Percentiles rank a stretch among this genome's conserved stretches.
These are phyloP conservation scores for Cercis canadensis DNA, from an alignment of 306 rosid genomes.

Conservation along the genomic window DNA sequence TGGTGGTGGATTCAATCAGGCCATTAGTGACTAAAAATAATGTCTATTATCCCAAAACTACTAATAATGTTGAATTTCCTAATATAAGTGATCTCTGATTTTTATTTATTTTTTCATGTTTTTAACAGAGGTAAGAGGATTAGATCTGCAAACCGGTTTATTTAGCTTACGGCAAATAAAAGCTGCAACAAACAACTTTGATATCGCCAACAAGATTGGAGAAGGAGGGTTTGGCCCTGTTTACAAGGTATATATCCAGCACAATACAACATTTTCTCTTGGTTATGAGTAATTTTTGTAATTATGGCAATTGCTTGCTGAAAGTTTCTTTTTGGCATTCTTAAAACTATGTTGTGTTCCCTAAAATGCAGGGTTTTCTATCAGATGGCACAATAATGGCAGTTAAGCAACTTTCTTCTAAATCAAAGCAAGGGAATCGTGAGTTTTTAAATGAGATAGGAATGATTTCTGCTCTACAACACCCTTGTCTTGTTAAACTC, in stretches of 20 bases:
- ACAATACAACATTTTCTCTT: neutral
- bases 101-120: neutral
- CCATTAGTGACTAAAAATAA: neutral
- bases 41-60: neutral
- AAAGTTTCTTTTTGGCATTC: neutral
- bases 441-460: conserved; percentile 57
- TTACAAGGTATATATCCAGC: conserved; percentile 40
- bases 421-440: conserved; percentile 54
- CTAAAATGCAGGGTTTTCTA: conserved; percentile 39
- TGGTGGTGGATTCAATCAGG: too few relatives aligned
- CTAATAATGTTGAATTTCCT: neutral
- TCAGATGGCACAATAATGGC: conserved; percentile 48
- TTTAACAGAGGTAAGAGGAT: conserved; percentile 36
- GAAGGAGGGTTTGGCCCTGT: too few relatives aligned
- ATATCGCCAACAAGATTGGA: neutral
- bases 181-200: conserved; percentile 45
- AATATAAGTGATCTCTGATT: too few relatives aligned
- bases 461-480: conserved; percentile 52
- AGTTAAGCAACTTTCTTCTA: conserved; percentile 52
- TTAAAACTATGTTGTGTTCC: conserved; percentile 4
- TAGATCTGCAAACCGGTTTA: conserved; percentile 36
- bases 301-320: neutral
- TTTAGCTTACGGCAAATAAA: conserved; percentile 45
- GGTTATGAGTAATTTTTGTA: neutral
- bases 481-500: conserved; percentile 51